A percentile compares a stretch with the other conserved stretches of the same genome.
Conservation (phyloP, 441 rosid genomes). For the Jatropha multifida region DNA sequence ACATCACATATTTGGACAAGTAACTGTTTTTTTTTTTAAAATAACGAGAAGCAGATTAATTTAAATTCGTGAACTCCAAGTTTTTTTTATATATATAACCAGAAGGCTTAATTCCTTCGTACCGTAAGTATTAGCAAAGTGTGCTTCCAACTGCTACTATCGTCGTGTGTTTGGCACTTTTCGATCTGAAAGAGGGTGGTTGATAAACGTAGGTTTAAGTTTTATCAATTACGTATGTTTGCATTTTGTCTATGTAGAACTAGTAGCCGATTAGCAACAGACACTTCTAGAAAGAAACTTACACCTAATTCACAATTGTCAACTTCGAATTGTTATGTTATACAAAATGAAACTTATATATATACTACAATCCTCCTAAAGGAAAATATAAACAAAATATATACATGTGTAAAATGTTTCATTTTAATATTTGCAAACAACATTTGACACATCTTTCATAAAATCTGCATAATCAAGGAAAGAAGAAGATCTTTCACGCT, state of each 20-base stretch:
- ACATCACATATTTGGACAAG: no score
- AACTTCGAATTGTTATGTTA: background rate
- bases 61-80: no score
- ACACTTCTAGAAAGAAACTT: no score
- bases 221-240: background rate
- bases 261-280: background rate
- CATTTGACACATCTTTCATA: background rate
- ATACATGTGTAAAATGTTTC: background rate
- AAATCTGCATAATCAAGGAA: background rate
- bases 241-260: background rate
- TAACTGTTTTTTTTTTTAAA: no score
- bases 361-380: no score
- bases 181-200: background rate
- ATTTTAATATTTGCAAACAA: background rate
- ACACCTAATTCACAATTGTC: background rate
- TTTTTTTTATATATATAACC: no score
- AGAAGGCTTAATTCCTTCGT: no score
- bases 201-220: conserved; percentile 7
- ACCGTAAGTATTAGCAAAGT: no score
- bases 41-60: no score
- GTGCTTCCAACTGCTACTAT: background rate
- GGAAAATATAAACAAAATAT: no score
- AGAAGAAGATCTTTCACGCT: background rate
- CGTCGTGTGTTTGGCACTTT: conserved; percentile 5
- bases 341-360: no score